Conservation (phyloP, 2,329 filamentous ascomycete species). For the Magnaporthiopsis incrustans region DNA sequence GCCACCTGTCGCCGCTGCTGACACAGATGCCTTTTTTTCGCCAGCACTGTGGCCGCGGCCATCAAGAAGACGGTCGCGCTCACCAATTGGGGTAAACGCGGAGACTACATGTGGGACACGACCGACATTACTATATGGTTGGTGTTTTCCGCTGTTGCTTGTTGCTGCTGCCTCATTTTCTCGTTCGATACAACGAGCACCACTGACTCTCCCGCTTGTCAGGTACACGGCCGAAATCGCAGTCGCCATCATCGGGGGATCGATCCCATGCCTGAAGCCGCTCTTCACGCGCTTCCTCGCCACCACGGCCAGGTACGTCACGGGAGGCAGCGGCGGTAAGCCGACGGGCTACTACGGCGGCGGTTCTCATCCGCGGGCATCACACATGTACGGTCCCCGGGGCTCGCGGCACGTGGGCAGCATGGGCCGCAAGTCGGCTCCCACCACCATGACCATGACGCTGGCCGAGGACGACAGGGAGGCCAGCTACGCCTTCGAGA, state of each 20-base stretch:
- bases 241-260: conserved; percentile 28
- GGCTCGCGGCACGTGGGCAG: not conserved
- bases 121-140: conserved; percentile 29
- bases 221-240: conserved; percentile 28
- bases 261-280: conserved; percentile 19
- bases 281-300: conserved; percentile 13
- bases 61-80: not conserved
- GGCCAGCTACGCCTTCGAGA: not conserved
- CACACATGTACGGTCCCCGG: too few species aligned
- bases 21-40: too few species aligned
- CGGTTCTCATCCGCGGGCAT: too few species aligned
- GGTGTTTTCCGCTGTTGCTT: too few species aligned
- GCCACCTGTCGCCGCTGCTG: too few species aligned
- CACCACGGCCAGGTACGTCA: not conserved
- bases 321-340: not conserved
- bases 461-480: not conserved
- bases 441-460: not conserved
- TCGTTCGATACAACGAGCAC: too few species aligned
- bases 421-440: not conserved
- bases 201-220: not conserved
- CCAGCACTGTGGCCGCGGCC: not conserved
- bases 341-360: not conserved
- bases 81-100: conserved; percentile 9
- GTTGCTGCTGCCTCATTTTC: too few species aligned
- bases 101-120: conserved; percentile 22